A percentile compares a stretch with the other conserved stretches of the same genome.
phyloP scores from a whole-genome alignment of 2,329 filamentous ascomycete species.

The Trichoderma aggressivum region DNA sequence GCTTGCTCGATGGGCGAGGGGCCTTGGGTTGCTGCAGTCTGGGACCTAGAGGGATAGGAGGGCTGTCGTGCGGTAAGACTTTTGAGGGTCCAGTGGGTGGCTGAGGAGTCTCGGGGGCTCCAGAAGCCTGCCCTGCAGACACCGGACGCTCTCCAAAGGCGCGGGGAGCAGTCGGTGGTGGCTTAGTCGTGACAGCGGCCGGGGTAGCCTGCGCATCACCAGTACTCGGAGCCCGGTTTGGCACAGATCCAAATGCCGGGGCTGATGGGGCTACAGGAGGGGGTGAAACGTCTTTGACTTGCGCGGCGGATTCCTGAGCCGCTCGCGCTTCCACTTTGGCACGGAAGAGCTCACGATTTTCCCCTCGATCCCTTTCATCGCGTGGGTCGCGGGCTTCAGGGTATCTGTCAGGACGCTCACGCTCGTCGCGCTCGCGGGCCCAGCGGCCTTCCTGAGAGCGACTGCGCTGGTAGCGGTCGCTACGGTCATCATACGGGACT shows the following conservation, averaged over 20 bases:
- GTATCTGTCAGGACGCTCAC: constrained; percentile 46
- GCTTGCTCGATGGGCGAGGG: constrained; percentile 53
- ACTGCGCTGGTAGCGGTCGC: constrained; percentile 60
- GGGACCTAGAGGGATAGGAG: constrained; percentile 52
- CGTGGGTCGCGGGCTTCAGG: constrained; percentile 43
- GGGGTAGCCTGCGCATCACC: constrained; percentile 32
- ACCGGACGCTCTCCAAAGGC: constrained; percentile 50
- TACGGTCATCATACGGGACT: constrained; percentile 58
- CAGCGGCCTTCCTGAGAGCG: constrained; percentile 64
- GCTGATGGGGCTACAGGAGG: constrained; percentile 57
- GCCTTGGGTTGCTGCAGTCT: constrained; percentile 48
- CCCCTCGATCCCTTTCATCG: constrained; percentile 45
- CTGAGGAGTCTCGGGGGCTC: constrained; percentile 32
- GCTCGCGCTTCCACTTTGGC: constrained; percentile 49
- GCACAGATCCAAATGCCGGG: constrained; percentile 55
- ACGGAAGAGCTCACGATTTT: constrained; percentile 44
- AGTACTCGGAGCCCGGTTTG: constrained; percentile 41
- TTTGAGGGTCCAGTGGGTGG: constrained; percentile 45
- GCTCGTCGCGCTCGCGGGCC: constrained; percentile 54
- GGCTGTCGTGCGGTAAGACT: constrained; percentile 38
- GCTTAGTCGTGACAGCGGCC: constrained; percentile 39
- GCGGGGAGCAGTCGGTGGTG: constrained; percentile 52
- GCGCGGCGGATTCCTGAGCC: constrained; percentile 47
- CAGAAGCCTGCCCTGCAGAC: constrained; percentile 39
- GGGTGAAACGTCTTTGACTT: constrained; percentile 52